Conservation (phyloP, 2,329 filamentous ascomycete genomes). For the Fusarium phyllophilum region DNA sequence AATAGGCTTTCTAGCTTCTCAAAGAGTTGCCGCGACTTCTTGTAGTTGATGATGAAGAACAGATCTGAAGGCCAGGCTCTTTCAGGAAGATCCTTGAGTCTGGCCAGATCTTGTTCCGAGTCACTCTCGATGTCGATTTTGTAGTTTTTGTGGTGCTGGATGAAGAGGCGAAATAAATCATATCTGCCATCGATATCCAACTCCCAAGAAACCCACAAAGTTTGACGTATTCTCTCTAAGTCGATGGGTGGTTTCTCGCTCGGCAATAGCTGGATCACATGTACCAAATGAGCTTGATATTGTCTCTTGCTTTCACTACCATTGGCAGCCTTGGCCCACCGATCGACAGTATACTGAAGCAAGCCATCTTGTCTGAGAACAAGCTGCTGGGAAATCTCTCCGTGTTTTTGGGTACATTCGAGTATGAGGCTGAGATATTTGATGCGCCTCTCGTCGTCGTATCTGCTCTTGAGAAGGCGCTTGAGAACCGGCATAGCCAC, state of each 20-base stretch:
- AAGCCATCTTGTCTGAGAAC: background rate
- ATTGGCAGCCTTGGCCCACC: slow-evolving; percentile 13
- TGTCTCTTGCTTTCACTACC: background rate
- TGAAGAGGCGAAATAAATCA: slow-evolving; percentile 36
- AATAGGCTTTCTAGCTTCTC: slow-evolving; percentile 24
- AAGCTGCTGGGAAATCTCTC: background rate
- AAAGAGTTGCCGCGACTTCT: slow-evolving; percentile 25
- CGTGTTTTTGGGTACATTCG: slow-evolving; percentile 10
- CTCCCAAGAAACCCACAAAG: background rate
- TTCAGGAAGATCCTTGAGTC: slow-evolving; percentile 1
- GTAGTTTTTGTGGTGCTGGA: slow-evolving; percentile 30
- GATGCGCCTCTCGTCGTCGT: slow-evolving; percentile 12
- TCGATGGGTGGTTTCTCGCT: background rate
- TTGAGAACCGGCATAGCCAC: slow-evolving; percentile 38
- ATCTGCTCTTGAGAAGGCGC: slow-evolving; percentile 24
- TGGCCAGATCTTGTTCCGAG: background rate
- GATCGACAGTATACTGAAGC: slow-evolving; percentile 22
- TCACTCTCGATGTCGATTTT: slow-evolving; percentile 39
- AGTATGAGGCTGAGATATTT: slow-evolving; percentile 32
- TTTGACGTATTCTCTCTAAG: background rate
- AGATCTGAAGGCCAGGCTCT: slow-evolving; percentile 21
- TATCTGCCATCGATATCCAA: slow-evolving; percentile 20
- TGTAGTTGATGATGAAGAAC: slow-evolving; percentile 23
- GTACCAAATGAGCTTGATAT: background rate
- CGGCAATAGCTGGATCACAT: slow-evolving; percentile 12